Evolutionary conservation across 78 protist genomes (phyloP).

Genomic region (slime mould (Dictyostelium discoideum)): dicty_2.7 NC_007089.4:261001-261500

Average conservation of each 20-base stretch:
- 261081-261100: neutral
- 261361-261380: neutral
- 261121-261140: neutral
- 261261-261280: neutral
- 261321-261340: no score
- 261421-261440: neutral
- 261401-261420: neutral
- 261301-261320: no score
- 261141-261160: neutral
- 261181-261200: neutral
- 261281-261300: neutral
- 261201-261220: neutral
- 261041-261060: neutral
- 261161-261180: neutral
- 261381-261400: neutral
- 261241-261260: neutral
- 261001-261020: slow-evolving; percentile 2
- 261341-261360: neutral
- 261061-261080: neutral
- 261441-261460: neutral
- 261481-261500: neutral
- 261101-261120: neutral
- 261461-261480: neutral
- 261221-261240: neutral
- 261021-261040: neutral